Evolutionary conservation across 192 early-diverging fungal genomes (phyloP), one percentile per base, ranked within the genome.

Genomic region (Entomortierella lignicola): DNA sequence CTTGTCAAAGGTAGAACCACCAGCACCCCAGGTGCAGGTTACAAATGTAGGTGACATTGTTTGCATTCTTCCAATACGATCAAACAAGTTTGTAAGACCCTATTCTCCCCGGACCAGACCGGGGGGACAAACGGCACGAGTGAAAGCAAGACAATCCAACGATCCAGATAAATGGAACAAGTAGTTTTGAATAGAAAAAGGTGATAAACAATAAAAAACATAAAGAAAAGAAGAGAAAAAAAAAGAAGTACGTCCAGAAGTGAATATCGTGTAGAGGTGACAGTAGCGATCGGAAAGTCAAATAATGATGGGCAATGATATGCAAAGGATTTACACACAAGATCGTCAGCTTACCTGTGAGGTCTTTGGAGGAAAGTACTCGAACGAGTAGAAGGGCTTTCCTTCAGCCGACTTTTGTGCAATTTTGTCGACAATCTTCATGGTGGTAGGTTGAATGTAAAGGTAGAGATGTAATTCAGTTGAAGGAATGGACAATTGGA

Each of bases 341-440:
- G 18, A 53, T 61, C 57, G 37, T 43, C 21, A n/a, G 62, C 53
- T 72, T 74, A 77, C 72, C 80, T 89, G 88, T 81, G 85, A 84
- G 55, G 95, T 97, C 81, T 94, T 97, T 85, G 95, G 95, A 50
- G 95, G 95, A 53, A 96, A 97, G 87, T 92, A 97, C 83, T 97
- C 95, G 74, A 97, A 97, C 59, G 94, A 95, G 86, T 89, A 91
- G 67, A 86, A 87, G 34, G 87, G 88, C 55, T 85, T 87, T 55
- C 86, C 84, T 48, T 89, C 85, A 62, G 88, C 84, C 11, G 77
- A 52, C 57, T 88, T 88, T 63, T 81, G 79, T 66, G 84, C 84
- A 71, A 91, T 84, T 83, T 89, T 91, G 86, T 89, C 85, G 55
- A 89, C 80, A 72, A 91, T 75, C 72, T 91, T 91, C 88, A 91